phyloP scores from a whole-genome alignment of 2,329 filamentous ascomycete genomes.

The Xylaria hypoxylon region DNA sequence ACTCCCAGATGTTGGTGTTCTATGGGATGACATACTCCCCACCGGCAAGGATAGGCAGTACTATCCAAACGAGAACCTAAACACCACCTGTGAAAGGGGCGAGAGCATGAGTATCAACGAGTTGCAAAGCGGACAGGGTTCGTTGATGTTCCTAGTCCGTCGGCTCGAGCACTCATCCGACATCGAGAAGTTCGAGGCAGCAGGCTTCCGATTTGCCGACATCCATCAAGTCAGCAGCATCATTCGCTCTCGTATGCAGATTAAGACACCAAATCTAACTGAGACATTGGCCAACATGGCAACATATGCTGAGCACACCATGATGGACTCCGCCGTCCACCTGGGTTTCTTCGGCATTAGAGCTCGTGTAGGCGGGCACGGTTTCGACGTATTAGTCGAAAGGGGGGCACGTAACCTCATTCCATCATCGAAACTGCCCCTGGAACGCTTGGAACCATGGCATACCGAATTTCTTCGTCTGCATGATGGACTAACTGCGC shows the following conservation, averaged over 20 bases:
- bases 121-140: constrained; percentile 72
- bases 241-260: constrained; percentile 79
- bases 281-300: constrained; percentile 73
- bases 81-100: constrained; percentile 32
- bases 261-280: constrained; percentile 72
- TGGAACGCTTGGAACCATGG: constrained; percentile 64
- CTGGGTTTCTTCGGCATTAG: constrained; percentile 69
- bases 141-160: constrained; percentile 83
- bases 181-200: constrained; percentile 71
- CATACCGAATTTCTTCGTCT: constrained; percentile 67
- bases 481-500: constrained; percentile 59
- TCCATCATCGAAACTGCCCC: constrained; percentile 67
- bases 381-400: constrained; percentile 73
- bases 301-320: constrained; percentile 62
- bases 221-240: constrained; percentile 74
- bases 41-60: constrained; percentile 62
- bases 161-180: constrained; percentile 69
- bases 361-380: constrained; percentile 62
- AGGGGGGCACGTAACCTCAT: constrained; percentile 68
- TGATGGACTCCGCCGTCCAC: constrained; percentile 66
- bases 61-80: constrained; percentile 15
- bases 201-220: constrained; percentile 82
- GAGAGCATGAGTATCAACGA: constrained; percentile 37
- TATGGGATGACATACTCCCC: constrained; percentile 81
- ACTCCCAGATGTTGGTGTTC: constrained; percentile 71